phyloP scores from a whole-genome alignment of 108 stramenopile genomes.

The Fragilaria crotonensis region DNA sequence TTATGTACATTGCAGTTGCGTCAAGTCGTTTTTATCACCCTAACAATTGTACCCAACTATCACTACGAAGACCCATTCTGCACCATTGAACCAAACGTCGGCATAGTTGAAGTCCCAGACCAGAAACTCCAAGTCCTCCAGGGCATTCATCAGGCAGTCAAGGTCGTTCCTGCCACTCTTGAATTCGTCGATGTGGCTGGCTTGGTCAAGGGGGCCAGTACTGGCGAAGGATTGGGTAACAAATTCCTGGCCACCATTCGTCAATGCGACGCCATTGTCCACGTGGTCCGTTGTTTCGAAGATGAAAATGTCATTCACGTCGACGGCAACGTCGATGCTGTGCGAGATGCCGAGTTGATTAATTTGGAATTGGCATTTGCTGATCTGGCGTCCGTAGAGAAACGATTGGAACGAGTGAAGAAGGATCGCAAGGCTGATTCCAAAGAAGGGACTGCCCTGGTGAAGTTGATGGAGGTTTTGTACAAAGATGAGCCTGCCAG shows the following conservation, averaged over 20 bases:
- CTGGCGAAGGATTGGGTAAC: constrained; percentile 98
- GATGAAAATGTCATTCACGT: constrained; percentile 98
- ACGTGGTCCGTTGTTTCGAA: constrained; percentile 93
- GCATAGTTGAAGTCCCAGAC: constrained; percentile 94
- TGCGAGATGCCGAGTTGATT: constrained; percentile 96
- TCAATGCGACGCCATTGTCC: constrained; percentile 58
- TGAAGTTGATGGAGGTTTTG: constrained; percentile 72
- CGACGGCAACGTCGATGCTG: constrained; percentile 85
- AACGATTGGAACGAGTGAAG: constrained; percentile 69
- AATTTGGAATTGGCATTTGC: constrained; percentile 95
- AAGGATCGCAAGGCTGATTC: constrained; percentile 74
- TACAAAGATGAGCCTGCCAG: constrained; percentile 76
- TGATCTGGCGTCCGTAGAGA: constrained; percentile 94
- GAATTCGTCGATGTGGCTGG: constrained; percentile 99
- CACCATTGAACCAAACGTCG: constrained; percentile 96
- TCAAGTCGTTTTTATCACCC: neutral
- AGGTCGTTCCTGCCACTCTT: constrained; percentile 83
- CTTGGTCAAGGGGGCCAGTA: constrained; percentile 95
- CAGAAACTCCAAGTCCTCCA: constrained; percentile 57
- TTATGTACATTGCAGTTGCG: neutral
- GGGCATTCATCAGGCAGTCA: constrained; percentile 78
- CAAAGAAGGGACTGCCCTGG: constrained; percentile 74
- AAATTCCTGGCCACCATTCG: constrained; percentile 97
- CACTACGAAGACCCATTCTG: constrained; percentile 45
- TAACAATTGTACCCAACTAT: neutral